A percentile compares a stretch with the other conserved stretches of the same genome.
Conservation (phyloP, 192 early-diverging fungal genomes). For the Umbelopsis ramanniana region DNA sequence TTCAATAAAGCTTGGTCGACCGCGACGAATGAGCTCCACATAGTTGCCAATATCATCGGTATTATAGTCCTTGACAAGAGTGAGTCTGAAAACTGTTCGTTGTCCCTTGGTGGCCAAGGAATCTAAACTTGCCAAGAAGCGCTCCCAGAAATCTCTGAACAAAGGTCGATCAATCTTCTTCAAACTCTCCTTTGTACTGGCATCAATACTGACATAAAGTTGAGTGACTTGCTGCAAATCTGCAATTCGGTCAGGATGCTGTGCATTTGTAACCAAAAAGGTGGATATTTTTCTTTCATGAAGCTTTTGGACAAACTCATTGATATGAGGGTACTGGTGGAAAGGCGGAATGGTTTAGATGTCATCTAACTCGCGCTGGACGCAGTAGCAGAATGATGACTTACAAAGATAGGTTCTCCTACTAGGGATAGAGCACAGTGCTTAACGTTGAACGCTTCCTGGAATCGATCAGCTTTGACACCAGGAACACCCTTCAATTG, state of each 20-base stretch:
- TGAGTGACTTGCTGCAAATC: conserved; percentile 71
- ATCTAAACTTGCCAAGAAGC: conserved; percentile 68
- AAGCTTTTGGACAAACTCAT: conserved; percentile 69
- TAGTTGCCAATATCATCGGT: conserved; percentile 69
- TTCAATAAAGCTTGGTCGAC: conserved; percentile 74
- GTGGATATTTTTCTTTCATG: conserved; percentile 71
- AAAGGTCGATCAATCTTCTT: conserved; percentile 78
- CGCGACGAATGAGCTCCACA: conserved; percentile 63
- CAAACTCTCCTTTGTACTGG: conserved; percentile 73
- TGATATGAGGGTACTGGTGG: conserved; percentile 68
- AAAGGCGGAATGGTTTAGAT: not conserved
- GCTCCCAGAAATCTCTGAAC: conserved; percentile 81
- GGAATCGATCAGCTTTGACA: conserved; percentile 71
- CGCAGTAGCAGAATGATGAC: not conserved
- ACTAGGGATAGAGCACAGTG: conserved; percentile 79
- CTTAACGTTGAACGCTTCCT: conserved; percentile 65
- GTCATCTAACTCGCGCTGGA: not conserved
- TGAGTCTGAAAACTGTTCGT: conserved; percentile 75
- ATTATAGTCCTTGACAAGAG: conserved; percentile 76
- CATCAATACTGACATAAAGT: conserved; percentile 76
- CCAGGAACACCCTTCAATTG: conserved; percentile 78
- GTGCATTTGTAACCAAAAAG: conserved; percentile 78
- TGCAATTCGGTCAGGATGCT: conserved; percentile 71
- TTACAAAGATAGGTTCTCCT: conserved; percentile 62
- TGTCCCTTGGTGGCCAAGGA: conserved; percentile 68